These are phyloP conservation scores for Pleurotus platypus DNA, from an alignment of 768 basidiomycete genomes.

Conservation along the genomic window DNA sequence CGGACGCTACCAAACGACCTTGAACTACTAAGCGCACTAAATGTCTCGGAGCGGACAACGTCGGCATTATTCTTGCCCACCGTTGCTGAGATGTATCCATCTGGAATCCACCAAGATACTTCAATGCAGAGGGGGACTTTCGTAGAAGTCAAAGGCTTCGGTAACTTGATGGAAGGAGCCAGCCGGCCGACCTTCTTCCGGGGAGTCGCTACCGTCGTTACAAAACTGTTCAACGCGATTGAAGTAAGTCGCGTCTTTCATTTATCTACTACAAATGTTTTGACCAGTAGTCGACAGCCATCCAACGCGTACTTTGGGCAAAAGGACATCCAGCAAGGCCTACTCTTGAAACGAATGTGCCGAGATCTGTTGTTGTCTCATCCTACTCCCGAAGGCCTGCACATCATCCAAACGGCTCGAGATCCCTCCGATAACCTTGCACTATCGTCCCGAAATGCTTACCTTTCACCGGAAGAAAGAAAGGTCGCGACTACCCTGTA, in stretches of 20 bases:
- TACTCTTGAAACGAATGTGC: conserved; percentile 75
- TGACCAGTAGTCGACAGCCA: conserved; percentile 49
- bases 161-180: conserved; percentile 89
- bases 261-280: conserved; percentile 3
- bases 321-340: conserved; percentile 96
- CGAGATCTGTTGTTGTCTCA: conserved; percentile 79
- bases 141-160: conserved; percentile 87
- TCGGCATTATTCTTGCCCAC: conserved; percentile 79
- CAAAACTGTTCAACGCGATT: conserved; percentile 91
- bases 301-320: conserved; percentile 94
- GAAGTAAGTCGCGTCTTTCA: conserved; percentile 44
- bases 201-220: conserved; percentile 92
- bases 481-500: conserved; percentile 65
- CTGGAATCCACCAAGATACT: conserved; percentile 79
- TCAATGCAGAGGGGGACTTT: conserved; percentile 81
- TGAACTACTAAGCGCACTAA: conserved; percentile 44
- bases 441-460: conserved; percentile 87
- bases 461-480: conserved; percentile 66
- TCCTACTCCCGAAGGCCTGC: conserved; percentile 69
- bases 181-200: conserved; percentile 90
- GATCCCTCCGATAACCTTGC: conserved; percentile 67
- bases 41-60: conserved; percentile 35
- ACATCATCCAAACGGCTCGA: conserved; percentile 85
- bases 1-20: conserved; percentile 81
- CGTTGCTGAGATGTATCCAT: conserved; percentile 87